phyloP scores from a whole-genome alignment of 768 basidiomycete species.

The Tremella mesenterica region DNA sequence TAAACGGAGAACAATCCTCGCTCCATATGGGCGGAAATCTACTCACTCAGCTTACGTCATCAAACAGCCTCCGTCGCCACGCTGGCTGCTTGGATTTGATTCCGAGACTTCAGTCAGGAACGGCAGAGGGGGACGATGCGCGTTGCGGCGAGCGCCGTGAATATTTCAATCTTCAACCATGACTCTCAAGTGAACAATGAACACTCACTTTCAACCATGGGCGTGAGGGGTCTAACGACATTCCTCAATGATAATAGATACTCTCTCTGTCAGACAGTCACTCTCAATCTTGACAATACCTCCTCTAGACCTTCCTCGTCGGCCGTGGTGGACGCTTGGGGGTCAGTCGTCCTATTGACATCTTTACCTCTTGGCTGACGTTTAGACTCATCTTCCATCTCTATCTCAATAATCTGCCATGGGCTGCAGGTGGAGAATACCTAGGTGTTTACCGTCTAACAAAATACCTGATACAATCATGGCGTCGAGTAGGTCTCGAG shows the following conservation, averaged over 20 bases:
- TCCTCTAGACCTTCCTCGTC: not conserved
- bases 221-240: slow-evolving; percentile 40
- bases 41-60: no score
- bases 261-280: slow-evolving; percentile 30
- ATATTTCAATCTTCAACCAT: no score
- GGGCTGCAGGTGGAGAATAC: slow-evolving; percentile 44
- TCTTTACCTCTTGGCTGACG: not conserved
- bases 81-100: no score
- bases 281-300: slow-evolving; percentile 12
- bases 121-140: no score
- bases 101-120: no score
- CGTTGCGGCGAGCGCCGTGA: no score
- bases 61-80: no score
- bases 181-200: not conserved
- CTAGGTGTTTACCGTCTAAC: slow-evolving; percentile 34
- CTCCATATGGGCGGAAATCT: no score
- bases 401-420: slow-evolving; percentile 33
- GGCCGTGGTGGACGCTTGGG: slow-evolving; percentile 45
- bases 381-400: slow-evolving; percentile 41
- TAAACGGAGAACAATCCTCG: no score
- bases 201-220: slow-evolving; percentile 24
- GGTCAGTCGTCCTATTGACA: slow-evolving; percentile 26
- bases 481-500: slow-evolving; percentile 37
- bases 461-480: slow-evolving; percentile 25
- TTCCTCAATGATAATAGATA: slow-evolving; percentile 42